Percentiles rank a stretch among this genome's conserved stretches.
These are phyloP conservation scores for Xylariaceae sp. DNA, from an alignment of 2,329 filamentous ascomycete genomes.

Conservation along the genomic window DNA sequence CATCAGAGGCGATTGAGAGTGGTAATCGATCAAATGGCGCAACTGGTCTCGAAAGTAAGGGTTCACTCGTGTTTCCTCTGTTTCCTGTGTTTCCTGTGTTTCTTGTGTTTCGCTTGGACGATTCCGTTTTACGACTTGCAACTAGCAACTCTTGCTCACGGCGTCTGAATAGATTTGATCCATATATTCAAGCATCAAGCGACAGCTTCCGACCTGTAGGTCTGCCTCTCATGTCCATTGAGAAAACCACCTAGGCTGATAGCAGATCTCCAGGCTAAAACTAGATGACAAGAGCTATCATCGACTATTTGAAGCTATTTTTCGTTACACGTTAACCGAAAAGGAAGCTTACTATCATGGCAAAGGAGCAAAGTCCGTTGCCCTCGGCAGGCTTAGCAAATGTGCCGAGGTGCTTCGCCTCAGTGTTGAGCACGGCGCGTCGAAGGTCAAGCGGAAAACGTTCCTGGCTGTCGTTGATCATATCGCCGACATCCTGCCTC, in stretches of 20 bases:
- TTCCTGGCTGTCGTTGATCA: constrained; percentile 75
- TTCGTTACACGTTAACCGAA: constrained; percentile 62
- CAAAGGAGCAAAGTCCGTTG: constrained; percentile 34
- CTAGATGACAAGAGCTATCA: constrained; percentile 76
- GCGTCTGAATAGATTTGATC: constrained; percentile 23
- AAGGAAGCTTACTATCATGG: constrained; percentile 57
- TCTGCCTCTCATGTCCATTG: neutral
- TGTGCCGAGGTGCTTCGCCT: constrained; percentile 68
- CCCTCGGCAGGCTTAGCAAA: constrained; percentile 54
- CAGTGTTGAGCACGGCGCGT: constrained; percentile 62
- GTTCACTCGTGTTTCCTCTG: no score
- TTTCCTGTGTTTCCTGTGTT: no score
- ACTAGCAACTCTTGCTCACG: constrained; percentile 1
- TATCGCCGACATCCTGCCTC: constrained; percentile 67
- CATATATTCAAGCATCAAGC: constrained; percentile 30
- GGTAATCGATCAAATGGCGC: constrained; percentile 24
- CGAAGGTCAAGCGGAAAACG: constrained; percentile 67
- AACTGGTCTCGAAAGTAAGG: constrained; percentile 27
- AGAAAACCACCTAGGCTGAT: neutral
- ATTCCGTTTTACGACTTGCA: neutral
- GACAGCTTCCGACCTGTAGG: constrained; percentile 26
- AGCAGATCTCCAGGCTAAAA: constrained; percentile 17
- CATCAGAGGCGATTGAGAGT: constrained; percentile 25
- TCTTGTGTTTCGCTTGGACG: neutral
- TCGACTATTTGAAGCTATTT: constrained; percentile 73